Evolutionary conservation across 2,329 filamentous ascomycete genomes (phyloP), one percentile per base, ranked within the genome.

Genomic region (Stenocarpella maydis): DNA sequence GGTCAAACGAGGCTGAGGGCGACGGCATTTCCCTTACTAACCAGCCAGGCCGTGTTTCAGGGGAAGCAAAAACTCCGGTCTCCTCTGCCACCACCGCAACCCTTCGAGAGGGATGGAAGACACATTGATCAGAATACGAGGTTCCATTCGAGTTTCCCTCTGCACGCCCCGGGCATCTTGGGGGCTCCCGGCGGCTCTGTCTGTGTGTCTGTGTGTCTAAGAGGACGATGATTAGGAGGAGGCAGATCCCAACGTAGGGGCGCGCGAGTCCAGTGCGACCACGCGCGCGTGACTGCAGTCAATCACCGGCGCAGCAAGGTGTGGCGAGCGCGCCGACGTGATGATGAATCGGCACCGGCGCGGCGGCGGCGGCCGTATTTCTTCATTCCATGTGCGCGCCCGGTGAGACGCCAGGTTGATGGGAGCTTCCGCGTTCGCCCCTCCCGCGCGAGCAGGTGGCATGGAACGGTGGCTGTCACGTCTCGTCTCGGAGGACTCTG

Each of bases 41-140:
- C 49, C 49, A 49, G 52, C 58, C 21, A 54, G 28, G 37, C 26
- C 24, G 53, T 60, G 69, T 68, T 67, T 70, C 69, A 70, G 69
- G 69, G 61, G 49, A 41, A 47, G 65, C 41, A 55, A 49, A 37
- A 21, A 45, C 31, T 49, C 41, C 37, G 34, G 55, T 34, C 31
- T 34, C n/a, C n/a, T 45, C 39, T 47, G 26, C 55, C 55, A 19
- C 19, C 58, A 37, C 34, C 34, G 9, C 34, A 37, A 37, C 58
- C 26, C 41, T 31, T 34, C 28, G 58, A 60, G 61, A 41, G 41
- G 45, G 31, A 37, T 2, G 24, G 21, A 17, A 50, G 52, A 63
- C n/a, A 54, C 41, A 31, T 47, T 43, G 34, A 31, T 47, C 52
- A 21, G 37, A 55, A 68, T 68, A 68, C 58, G 69, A 58, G 52